A percentile compares a stretch with the other conserved stretches of the same genome.
Conservation (phyloP, 495 filamentous ascomycete genomes). For the Annulohypoxylon stygium region DNA sequence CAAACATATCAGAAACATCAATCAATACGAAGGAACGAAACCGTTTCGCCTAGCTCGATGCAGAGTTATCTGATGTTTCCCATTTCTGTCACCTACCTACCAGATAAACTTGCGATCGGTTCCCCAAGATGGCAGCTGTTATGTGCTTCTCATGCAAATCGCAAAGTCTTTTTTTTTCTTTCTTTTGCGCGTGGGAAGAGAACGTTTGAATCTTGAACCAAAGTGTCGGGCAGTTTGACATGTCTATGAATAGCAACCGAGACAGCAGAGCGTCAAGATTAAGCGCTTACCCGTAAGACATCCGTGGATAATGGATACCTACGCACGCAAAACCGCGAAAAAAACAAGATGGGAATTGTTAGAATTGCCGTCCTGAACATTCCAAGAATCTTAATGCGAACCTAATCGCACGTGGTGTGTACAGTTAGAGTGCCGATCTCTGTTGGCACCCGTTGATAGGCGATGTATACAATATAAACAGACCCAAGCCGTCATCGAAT, state of each 20-base stretch:
- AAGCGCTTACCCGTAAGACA: constrained; percentile 46
- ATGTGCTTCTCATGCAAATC: not conserved
- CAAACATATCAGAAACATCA: constrained; percentile 8
- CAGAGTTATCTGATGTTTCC: constrained; percentile 22
- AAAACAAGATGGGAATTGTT: constrained; percentile 40
- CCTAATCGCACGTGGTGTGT: constrained; percentile 26
- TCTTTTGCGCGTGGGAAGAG: not conserved
- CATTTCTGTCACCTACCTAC: constrained; percentile 17
- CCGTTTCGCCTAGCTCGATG: constrained; percentile 19
- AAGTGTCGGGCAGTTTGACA: too few relatives aligned
- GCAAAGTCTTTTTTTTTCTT: not conserved
- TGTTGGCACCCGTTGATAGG: constrained; percentile 42
- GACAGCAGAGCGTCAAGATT: constrained; percentile 20
- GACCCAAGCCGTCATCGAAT: constrained; percentile 4
- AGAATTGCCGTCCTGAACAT: constrained; percentile 42
- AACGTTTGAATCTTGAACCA: too few relatives aligned
- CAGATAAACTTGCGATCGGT: constrained; percentile 8
- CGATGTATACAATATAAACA: constrained; percentile 34
- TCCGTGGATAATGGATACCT: constrained; percentile 7
- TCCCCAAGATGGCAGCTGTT: constrained; percentile 24
- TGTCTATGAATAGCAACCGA: constrained; percentile 32
- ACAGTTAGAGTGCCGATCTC: constrained; percentile 35
- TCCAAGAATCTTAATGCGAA: constrained; percentile 32
- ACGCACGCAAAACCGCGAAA: not conserved
- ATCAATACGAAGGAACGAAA: constrained; percentile 16